A percentile compares a stretch with the other conserved stretches of the same genome.
These are phyloP conservation scores for Zalerion maritima DNA, from an alignment of 495 filamentous ascomycete genomes.

Conservation along the genomic window DNA sequence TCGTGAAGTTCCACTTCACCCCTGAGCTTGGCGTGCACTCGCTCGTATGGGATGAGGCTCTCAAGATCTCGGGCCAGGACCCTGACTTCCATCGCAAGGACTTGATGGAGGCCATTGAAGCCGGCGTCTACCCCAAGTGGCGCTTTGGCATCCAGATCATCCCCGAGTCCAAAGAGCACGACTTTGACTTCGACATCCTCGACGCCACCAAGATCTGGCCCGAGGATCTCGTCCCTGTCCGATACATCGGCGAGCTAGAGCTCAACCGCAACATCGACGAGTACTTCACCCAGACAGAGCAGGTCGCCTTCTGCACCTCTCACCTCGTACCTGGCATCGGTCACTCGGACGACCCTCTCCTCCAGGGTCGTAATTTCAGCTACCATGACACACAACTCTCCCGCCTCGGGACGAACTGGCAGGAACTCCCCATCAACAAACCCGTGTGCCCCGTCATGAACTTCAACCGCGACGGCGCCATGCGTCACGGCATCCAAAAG, in stretches of 20 bases:
- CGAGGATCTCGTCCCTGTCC: conserved; percentile 64
- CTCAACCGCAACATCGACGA: conserved; percentile 77
- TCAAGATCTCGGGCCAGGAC: conserved; percentile 70
- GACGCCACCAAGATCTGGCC: conserved; percentile 93
- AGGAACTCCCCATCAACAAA: conserved; percentile 76
- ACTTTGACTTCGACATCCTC: conserved; percentile 83
- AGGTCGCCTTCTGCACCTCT: conserved; percentile 71
- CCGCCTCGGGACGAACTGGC: conserved; percentile 71
- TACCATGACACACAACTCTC: conserved; percentile 80
- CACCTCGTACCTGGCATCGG: conserved; percentile 81
- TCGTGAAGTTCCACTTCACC: conserved; percentile 74
- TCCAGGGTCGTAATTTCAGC: conserved; percentile 75
- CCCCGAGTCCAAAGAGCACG: conserved; percentile 53
- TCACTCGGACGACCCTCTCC: conserved; percentile 71
- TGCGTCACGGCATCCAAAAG: conserved; percentile 38
- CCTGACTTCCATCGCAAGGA: conserved; percentile 85
- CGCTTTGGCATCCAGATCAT: conserved; percentile 70
- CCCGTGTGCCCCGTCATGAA: conserved; percentile 66
- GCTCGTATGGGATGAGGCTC: conserved; percentile 75
- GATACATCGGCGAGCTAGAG: conserved; percentile 68
- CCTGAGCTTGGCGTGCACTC: conserved; percentile 73
- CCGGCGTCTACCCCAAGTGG: conserved; percentile 61
- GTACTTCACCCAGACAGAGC: conserved; percentile 76
- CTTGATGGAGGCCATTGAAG: conserved; percentile 65
- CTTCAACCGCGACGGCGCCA: conserved; percentile 60